Percentiles rank a stretch among this genome's conserved stretches.
phyloP scores from a whole-genome alignment of 2,329 filamentous ascomycete species.

The Fusarium beomiforme region DNA sequence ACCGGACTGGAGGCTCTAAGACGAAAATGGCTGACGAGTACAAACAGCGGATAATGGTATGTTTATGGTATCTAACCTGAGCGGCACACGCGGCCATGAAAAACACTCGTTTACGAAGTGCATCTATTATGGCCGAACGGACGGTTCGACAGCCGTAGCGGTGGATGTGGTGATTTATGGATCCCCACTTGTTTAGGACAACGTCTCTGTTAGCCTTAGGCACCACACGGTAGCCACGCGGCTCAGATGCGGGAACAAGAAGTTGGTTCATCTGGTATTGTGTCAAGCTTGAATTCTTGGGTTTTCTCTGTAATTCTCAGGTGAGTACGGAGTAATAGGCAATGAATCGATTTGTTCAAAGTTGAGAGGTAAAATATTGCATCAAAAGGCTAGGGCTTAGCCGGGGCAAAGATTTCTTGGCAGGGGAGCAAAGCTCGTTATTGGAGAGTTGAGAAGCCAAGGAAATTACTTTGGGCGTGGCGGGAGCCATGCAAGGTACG shows the following conservation, averaged over 20 bases:
- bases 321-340: no score
- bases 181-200: slow-evolving; percentile 14
- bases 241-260: not conserved
- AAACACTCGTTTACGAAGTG: not conserved
- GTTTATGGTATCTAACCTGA: not conserved
- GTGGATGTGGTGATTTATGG: slow-evolving; percentile 17
- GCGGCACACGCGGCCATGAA: not conserved
- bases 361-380: not conserved
- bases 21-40: not conserved
- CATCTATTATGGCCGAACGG: not conserved
- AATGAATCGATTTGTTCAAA: not conserved
- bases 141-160: not conserved
- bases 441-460: slow-evolving; percentile 12
- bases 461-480: slow-evolving; percentile 12
- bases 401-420: slow-evolving; percentile 26
- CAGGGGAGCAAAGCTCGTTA: slow-evolving; percentile 25
- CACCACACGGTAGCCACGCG: not conserved
- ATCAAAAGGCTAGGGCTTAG: not conserved
- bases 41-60: slow-evolving; percentile 12
- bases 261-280: not conserved
- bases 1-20: not conserved
- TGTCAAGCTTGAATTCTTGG: not conserved
- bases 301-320: not conserved
- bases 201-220: not conserved
- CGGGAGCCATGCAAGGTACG: slow-evolving; percentile 23